Base-by-base conservation (phyloP, 768 basidiomycete genomes). In the Cyclocybe cylindracea region DNA sequence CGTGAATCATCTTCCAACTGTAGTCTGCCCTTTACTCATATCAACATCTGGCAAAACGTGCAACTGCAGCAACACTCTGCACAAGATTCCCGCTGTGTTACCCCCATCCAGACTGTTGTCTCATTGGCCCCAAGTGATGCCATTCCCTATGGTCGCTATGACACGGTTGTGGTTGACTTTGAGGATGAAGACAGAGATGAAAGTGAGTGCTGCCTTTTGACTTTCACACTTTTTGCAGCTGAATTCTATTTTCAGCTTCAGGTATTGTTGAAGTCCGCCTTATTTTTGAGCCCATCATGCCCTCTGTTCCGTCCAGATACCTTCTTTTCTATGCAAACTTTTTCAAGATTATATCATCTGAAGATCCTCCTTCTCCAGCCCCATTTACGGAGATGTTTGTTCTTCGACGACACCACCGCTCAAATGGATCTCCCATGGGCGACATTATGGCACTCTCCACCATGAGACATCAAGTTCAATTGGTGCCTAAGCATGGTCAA, bases 331-430 rank as follows among this genome's bases (percentile, higher is more conserved):
- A n/a, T n/a, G n/a, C n/a, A n/a, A n/a, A n/a, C n/a, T n/a, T n/a
- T n/a, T n/a, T n/a, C n/a, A n/a, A n/a, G n/a, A n/a, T n/a, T n/a
- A n/a, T n/a, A n/a, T n/a, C n/a, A n/a, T n/a, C n/a, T 36, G 39
- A 18, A 3, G 13, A 5, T n/a, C 16, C 83, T 84, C 79, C 87
- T 86, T 53, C 86, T 88, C 53, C 45, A 1, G 45, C 18, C 14
- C 34, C 48, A 24, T 38, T 11, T 39, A 42, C 19, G 10, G 39
- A 41, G n/a, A 49, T 39, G 45, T 46, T 46, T 38, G 10, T 14
- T 11, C 16, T 46, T n/a, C n/a, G n/a, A n/a, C n/a, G n/a, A n/a
- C n/a, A n/a, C n/a, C n/a, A n/a, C n/a, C n/a, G n/a, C n/a, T 8
- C n/a, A 4, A 36, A 46, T 46, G 45, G 45, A 5, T 18, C 10